These are phyloP conservation scores for Amanita pallidorosea DNA, from an alignment of 768 basidiomycete species.

Conservation along the genomic window DNA sequence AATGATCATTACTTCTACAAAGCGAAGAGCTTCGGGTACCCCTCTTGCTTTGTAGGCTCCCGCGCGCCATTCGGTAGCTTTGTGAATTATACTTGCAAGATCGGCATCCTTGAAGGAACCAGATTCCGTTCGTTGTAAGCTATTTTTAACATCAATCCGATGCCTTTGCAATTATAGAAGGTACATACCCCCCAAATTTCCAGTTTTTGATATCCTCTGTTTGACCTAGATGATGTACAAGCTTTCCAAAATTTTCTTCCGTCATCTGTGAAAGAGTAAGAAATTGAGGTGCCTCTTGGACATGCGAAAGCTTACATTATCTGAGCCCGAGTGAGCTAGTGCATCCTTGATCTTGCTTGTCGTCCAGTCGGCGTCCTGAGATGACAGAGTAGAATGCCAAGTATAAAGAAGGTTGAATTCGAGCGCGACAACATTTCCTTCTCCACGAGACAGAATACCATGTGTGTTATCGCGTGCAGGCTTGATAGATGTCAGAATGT, in stretches of 20 bases:
- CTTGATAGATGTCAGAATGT: conserved; percentile 18
- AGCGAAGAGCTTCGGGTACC: conserved; percentile 51
- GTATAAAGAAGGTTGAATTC: conserved; percentile 62
- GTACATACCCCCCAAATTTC: conserved; percentile 38
- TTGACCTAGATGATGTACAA: conserved; percentile 9
- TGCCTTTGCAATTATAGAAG: background rate
- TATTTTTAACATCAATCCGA: conserved; percentile 11
- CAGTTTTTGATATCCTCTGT: conserved; percentile 30
- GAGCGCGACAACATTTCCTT: conserved; percentile 67
- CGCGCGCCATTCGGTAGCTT: conserved; percentile 48
- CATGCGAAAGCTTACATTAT: conserved; percentile 18
- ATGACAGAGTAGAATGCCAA: conserved; percentile 59
- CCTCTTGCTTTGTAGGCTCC: conserved; percentile 62
- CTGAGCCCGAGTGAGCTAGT: conserved; percentile 30
- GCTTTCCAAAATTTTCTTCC: background rate
- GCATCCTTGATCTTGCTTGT: conserved; percentile 30
- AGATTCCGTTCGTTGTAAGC: conserved; percentile 36
- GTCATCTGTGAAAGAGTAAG: background rate
- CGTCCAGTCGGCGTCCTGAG: conserved; percentile 46
- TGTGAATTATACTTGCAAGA: conserved; percentile 49
- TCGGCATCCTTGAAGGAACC: conserved; percentile 56
- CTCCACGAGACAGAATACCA: conserved; percentile 46
- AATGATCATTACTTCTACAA: conserved; percentile 63
- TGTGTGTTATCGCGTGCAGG: conserved; percentile 40
- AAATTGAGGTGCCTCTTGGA: background rate